Evolutionary conservation across 2,329 filamentous ascomycete species (phyloP), one percentile per base, ranked within the genome.

Genomic region (Cladosporium phlei): DNA sequence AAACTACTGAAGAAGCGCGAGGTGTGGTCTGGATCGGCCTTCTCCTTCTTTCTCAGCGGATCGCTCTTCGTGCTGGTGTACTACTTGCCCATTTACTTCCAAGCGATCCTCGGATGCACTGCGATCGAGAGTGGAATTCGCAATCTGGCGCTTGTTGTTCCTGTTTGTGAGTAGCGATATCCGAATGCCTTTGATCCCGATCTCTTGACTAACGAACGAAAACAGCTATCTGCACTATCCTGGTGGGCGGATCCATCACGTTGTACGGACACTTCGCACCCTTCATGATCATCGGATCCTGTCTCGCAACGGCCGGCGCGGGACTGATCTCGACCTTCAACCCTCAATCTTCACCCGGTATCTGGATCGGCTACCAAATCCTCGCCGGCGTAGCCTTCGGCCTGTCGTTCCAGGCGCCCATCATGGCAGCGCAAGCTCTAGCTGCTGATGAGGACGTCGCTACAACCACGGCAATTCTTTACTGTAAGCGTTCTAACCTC

Each of bases 51-150:
- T n/a, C 22, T 38, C 19, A 28, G 28, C 9, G 43, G 29, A 19
- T n/a, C 40, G n/a, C 46, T 48, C 12, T 48, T 48, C 9, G 32
- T 48, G 12, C 37, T 82, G 16, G 68, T 91, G 40, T 94, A 90
- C 66, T 95, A 93, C 65, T 74, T 85, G 1, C 89, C 89, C 0
- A 74, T 95, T 3, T 94, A 88, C 66, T 83, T 93, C 52, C 86
- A 94, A 65, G 79, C 88, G 5, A 79, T 89, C 2, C 78, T 81
- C 29, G 86, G 86, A 11, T 70, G 81, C 48, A 80, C 82, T 0
- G 74, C 87, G 4, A 67, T 68, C 11, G 66, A 68, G 38, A 71
- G 69, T n/a, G 71, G 70, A 24, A 72, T 74, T 54, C 68, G 69
- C 61, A 70, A 69, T 40, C 60, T 75, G 1, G 71, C 72, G 4